Evolutionary conservation across 768 basidiomycete species (phyloP).

Genomic region (Lactarius trivialis): DNA sequence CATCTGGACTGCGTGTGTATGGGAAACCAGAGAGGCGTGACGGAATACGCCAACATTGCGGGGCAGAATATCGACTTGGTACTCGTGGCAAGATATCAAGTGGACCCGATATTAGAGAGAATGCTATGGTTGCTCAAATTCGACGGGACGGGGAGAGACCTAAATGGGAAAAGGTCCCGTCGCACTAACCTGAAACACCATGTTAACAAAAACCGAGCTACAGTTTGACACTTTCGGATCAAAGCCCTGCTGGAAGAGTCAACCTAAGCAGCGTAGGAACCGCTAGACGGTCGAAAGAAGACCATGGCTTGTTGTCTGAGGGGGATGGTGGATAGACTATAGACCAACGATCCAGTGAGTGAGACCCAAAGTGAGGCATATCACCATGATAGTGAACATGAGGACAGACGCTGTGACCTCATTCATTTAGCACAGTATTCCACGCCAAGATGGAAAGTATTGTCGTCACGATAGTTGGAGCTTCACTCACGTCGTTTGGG

Average conservation of each 20-base stretch:
- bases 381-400: conserved; percentile 29
- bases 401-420: background rate
- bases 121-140: conserved; percentile 28
- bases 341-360: conserved; percentile 21
- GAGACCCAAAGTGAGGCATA: conserved; percentile 29
- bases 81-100: conserved; percentile 29
- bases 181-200: background rate
- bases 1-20: conserved; percentile 28
- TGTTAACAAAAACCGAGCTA: background rate
- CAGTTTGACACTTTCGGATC: conserved; percentile 4
- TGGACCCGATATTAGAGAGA: conserved; percentile 32
- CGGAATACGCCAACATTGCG: no score
- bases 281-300: conserved; percentile 35
- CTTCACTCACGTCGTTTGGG: background rate
- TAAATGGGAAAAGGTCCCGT: background rate
- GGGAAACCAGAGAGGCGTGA: conserved; percentile 17
- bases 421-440: background rate
- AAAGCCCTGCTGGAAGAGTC: background rate
- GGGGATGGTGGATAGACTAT: conserved; percentile 25
- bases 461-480: background rate
- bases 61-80: conserved; percentile 23
- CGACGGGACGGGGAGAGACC: background rate
- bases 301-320: conserved; percentile 25
- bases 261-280: conserved; percentile 24
- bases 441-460: no score